Evolutionary conservation across 2,329 filamentous ascomycete species (phyloP).

Genomic region (Colletotrichum tamarilloi): DNA sequence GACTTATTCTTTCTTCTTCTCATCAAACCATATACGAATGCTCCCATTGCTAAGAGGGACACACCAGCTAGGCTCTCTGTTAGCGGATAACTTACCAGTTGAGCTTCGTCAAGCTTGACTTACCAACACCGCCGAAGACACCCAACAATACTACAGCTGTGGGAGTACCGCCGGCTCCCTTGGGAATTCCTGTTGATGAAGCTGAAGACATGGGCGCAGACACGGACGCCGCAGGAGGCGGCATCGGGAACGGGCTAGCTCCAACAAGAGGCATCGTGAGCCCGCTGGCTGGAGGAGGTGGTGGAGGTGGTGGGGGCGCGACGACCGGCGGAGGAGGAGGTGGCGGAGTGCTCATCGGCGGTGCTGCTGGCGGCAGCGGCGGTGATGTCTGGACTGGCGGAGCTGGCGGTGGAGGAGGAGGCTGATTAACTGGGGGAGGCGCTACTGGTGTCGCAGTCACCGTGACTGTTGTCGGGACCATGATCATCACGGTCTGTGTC

Average conservation of each 20-base stretch:
- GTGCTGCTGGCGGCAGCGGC: neutral
- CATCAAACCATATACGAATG: conserved; percentile 28
- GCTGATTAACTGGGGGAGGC: neutral
- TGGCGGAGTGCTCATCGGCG: neutral
- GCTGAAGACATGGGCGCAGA: conserved; percentile 8
- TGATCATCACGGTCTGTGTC: conserved; percentile 25
- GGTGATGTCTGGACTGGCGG: neutral
- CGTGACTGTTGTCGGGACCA: conserved; percentile 24
- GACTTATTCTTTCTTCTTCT: conserved; percentile 13
- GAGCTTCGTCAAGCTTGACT: neutral
- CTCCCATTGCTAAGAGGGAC: conserved; percentile 27
- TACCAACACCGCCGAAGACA: conserved; percentile 33
- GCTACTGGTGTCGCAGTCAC: conserved; percentile 18
- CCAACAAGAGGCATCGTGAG: conserved; percentile 3
- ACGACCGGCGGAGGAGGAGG: neutral
- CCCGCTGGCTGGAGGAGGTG: neutral
- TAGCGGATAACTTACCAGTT: neutral
- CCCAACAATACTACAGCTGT: conserved; percentile 27
- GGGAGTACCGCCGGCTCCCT: conserved; percentile 21
- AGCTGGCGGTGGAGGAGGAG: neutral
- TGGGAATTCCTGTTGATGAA: neutral
- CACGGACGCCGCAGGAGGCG: neutral
- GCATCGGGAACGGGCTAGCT: neutral
- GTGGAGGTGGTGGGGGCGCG: neutral
- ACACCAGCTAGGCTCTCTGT: conserved; percentile 7